Conservation (phyloP, 2,329 filamentous ascomycete species). For the Aspergillus nomiae region DNA sequence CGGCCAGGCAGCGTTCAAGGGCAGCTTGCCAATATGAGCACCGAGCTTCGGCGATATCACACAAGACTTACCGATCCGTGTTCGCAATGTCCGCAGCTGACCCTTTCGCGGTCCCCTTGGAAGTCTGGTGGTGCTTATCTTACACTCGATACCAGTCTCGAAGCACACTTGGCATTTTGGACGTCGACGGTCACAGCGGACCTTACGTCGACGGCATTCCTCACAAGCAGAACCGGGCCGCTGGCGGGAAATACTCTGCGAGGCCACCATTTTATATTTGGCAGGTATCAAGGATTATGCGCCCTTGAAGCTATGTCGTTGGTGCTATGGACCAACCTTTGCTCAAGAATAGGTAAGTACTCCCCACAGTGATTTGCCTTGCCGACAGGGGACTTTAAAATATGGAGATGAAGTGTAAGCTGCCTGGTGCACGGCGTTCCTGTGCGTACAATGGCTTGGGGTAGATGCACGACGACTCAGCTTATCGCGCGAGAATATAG, state of each 20-base stretch:
- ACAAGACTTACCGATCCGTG: slow-evolving; percentile 27
- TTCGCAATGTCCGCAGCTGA: slow-evolving; percentile 29
- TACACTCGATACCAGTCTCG: slow-evolving; percentile 31
- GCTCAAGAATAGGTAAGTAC: not conserved
- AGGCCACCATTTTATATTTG: slow-evolving; percentile 10
- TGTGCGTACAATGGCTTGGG: not conserved
- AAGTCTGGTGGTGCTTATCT: slow-evolving; percentile 27
- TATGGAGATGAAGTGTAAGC: not conserved
- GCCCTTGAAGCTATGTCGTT: not conserved
- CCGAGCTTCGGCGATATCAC: not conserved
- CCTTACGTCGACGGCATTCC: slow-evolving; percentile 33
- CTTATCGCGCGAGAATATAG: not conserved
- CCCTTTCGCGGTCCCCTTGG: slow-evolving; percentile 32
- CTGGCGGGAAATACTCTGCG: slow-evolving; percentile 24
- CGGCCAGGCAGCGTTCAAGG: slow-evolving; percentile 30
- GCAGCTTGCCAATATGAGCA: slow-evolving; percentile 21
- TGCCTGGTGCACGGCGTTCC: not conserved
- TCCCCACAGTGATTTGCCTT: no score
- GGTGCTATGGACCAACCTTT: not conserved
- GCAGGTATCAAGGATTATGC: not conserved
- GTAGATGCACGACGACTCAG: not conserved
- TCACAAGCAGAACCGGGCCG: slow-evolving; percentile 32
- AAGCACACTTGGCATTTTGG: slow-evolving; percentile 31
- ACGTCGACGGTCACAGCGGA: slow-evolving; percentile 29
- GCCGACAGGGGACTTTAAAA: not conserved